A percentile compares a stretch with the other conserved stretches of the same genome.
Conservation (phyloP, 495 filamentous ascomycete species). For the Aspergillus leporis region DNA sequence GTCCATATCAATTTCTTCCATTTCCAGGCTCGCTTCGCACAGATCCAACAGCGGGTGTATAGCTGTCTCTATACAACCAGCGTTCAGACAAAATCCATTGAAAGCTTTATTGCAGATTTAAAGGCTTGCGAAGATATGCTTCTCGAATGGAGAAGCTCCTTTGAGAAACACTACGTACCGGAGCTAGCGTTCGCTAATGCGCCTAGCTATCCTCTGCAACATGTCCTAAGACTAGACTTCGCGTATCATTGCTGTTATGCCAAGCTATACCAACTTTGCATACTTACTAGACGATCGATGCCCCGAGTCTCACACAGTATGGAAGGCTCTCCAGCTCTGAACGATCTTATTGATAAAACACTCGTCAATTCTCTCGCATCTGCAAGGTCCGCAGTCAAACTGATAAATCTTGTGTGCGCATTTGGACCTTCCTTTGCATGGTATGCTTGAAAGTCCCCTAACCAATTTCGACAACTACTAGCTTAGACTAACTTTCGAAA, state of each 20-base stretch:
- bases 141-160: slow-evolving; percentile 14
- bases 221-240: slow-evolving; percentile 21
- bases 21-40: slow-evolving; percentile 16
- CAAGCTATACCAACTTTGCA: slow-evolving; percentile 17
- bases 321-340: neutral
- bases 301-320: neutral
- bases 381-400: slow-evolving; percentile 16
- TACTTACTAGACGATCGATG: slow-evolving; percentile 5
- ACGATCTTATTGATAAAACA: neutral
- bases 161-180: slow-evolving; percentile 3
- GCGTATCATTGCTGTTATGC: slow-evolving; percentile 21
- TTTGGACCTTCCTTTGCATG: slow-evolving; percentile 14
- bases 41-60: slow-evolving; percentile 20
- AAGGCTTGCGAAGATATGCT: slow-evolving; percentile 15
- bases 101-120: slow-evolving; percentile 9
- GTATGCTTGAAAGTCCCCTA: slow-evolving; percentile 5
- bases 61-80: slow-evolving; percentile 14
- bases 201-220: slow-evolving; percentile 3
- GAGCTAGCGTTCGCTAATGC: slow-evolving; percentile 2
- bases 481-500: slow-evolving; percentile 1
- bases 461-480: neutral
- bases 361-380: slow-evolving; percentile 12
- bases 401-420: neutral
- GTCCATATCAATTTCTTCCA: slow-evolving; percentile 18
- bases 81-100: slow-evolving; percentile 1